Evolutionary conservation across 2,329 filamentous ascomycete species (phyloP).

Genomic region (Penicillium polonicum): DNA sequence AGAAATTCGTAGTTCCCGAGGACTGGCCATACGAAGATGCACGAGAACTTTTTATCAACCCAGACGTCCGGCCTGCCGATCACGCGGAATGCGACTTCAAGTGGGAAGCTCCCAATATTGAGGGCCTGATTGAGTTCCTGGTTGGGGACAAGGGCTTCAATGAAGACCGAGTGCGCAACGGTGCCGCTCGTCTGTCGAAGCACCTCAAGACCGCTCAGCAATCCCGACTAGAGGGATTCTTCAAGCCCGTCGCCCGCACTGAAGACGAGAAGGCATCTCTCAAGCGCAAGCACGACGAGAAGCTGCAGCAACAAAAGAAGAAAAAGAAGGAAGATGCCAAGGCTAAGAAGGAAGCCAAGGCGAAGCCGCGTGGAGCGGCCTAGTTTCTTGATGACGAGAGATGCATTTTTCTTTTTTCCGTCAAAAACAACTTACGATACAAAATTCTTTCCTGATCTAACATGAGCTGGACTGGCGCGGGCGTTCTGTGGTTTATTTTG

Average conservation of each 20-base stretch:
- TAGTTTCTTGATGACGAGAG: slow-evolving; percentile 25
- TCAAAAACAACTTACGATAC: background rate
- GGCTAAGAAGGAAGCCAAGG: slow-evolving; percentile 87
- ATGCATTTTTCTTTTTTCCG: background rate
- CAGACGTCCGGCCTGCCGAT: slow-evolving; percentile 80
- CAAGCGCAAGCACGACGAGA: slow-evolving; percentile 93
- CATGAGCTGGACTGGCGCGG: slow-evolving; percentile 15
- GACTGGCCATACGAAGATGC: slow-evolving; percentile 96
- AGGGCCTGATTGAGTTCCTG: slow-evolving; percentile 84
- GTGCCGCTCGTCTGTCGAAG: slow-evolving; percentile 77
- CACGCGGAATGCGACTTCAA: slow-evolving; percentile 92
- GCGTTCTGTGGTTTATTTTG: slow-evolving; percentile 13
- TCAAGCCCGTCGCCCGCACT: slow-evolving; percentile 87
- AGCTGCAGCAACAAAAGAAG: slow-evolving; percentile 90
- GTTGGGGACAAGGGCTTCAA: slow-evolving; percentile 96
- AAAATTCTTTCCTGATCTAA: slow-evolving; percentile 10
- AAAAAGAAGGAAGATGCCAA: slow-evolving; percentile 92
- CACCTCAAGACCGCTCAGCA: slow-evolving; percentile 90
- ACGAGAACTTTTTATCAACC: slow-evolving; percentile 84
- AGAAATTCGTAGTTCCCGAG: slow-evolving; percentile 84
- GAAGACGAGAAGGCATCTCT: slow-evolving; percentile 78
- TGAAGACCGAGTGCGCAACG: slow-evolving; percentile 84
- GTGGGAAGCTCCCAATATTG: slow-evolving; percentile 90
- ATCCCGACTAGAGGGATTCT: slow-evolving; percentile 90
- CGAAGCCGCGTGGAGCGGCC: slow-evolving; percentile 71